Conservation (phyloP, 352 stramenopile species). For the Phytophthora litchii region DNA sequence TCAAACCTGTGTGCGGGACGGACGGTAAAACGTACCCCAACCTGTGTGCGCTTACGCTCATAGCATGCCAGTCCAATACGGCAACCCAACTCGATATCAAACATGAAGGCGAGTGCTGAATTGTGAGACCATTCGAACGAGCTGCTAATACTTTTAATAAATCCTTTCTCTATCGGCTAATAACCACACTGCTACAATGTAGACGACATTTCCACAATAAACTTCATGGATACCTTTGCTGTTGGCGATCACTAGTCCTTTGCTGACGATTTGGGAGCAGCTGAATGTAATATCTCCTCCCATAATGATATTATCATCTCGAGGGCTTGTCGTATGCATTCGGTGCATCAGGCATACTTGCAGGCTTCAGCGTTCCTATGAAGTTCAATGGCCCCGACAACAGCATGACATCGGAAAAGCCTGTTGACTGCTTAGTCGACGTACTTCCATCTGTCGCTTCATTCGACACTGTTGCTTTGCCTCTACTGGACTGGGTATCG, state of each 20-base stretch:
- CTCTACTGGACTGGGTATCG: not conserved
- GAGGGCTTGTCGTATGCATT: constrained; percentile 25
- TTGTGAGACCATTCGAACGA: not conserved
- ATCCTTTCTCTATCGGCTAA: not conserved
- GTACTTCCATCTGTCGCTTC: constrained; percentile 9
- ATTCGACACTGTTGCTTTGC: not conserved
- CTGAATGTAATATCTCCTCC: too few species aligned
- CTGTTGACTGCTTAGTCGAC: constrained; percentile 16
- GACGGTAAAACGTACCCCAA: constrained; percentile 20
- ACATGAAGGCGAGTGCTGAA: constrained; percentile 8
- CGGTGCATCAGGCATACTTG: constrained; percentile 15
- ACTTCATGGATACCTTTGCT: too few species aligned
- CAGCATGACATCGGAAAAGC: constrained; percentile 17
- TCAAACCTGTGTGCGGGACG: constrained; percentile 24
- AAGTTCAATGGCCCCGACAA: constrained; percentile 28
- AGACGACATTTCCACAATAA: too few species aligned
- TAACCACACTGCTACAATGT: not conserved
- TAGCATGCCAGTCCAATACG: constrained; percentile 5
- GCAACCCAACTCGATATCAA: constrained; percentile 1
- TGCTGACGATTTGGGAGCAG: too few species aligned
- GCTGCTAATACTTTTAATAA: constrained; percentile 26
- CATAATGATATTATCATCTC: not conserved
- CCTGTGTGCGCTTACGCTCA: constrained; percentile 9
- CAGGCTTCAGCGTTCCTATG: constrained; percentile 29
- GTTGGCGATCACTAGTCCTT: too few species aligned